Percentiles rank a stretch among this genome's conserved stretches.
Evolutionary conservation across 371 early-diverging fungal genomes (phyloP).

Genomic region (Mortierella polycephala): DNA sequence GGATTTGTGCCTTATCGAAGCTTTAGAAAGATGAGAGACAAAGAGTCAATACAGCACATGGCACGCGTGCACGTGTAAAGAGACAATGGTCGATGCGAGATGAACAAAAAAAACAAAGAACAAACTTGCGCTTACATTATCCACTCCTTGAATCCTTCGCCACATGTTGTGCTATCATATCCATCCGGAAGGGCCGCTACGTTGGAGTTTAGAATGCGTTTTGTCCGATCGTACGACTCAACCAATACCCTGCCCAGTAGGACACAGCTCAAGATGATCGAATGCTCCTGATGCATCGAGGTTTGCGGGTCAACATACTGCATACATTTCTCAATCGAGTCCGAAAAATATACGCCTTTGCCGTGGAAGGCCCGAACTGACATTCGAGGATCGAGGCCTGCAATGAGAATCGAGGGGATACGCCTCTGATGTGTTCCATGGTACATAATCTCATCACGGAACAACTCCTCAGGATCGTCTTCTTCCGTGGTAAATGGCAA

Average conservation of each 20-base stretch:
- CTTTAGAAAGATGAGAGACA: constrained; percentile 6
- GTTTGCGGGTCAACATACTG: constrained; percentile 42
- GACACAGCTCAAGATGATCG: constrained; percentile 42
- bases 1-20: constrained; percentile 46
- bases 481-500: constrained; percentile 6
- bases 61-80: not conserved
- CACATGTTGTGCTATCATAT: constrained; percentile 26
- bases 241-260: constrained; percentile 39
- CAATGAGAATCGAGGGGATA: constrained; percentile 33
- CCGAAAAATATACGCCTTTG: constrained; percentile 48
- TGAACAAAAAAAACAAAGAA: not conserved
- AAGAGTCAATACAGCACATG: not conserved
- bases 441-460: constrained; percentile 42
- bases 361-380: constrained; percentile 41
- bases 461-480: constrained; percentile 23
- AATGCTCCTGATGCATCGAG: constrained; percentile 31
- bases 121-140: constrained; percentile 31
- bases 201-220: constrained; percentile 4
- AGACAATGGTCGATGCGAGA: too few species aligned
- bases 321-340: constrained; percentile 52
- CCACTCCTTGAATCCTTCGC: constrained; percentile 49
- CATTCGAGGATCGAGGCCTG: constrained; percentile 43
- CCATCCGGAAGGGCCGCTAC: constrained; percentile 31
- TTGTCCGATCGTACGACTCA: constrained; percentile 24
- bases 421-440: constrained; percentile 32